Evolutionary conservation across 2,329 filamentous ascomycete species (phyloP), one percentile per base, ranked within the genome.

Genomic region (Neofusicoccum parvum): DNA sequence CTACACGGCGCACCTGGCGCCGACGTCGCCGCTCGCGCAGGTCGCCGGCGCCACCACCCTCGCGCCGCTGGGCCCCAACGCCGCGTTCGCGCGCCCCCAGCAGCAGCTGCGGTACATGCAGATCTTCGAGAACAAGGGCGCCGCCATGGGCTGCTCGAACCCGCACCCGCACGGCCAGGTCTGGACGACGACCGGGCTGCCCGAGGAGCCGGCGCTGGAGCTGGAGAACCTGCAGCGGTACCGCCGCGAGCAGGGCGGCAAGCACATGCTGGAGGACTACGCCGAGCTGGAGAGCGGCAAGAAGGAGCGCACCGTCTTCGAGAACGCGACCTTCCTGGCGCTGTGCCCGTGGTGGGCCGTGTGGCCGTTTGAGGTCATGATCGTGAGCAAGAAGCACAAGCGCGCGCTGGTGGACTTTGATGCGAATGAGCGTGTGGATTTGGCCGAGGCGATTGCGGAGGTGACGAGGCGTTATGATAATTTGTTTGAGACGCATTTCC

Each of bases 111-210:
- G 91, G 63, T 98, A 96, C 80, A 97, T 99, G 94, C 95, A 99
- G 76, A 98, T 99, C 69, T 99, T 99, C 69, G 95, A 99, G 81
- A 99, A 99, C 83, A 99, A 99, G 80, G 95, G 95, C 60, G 88
- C 91, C 0, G 92, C 94, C 11, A 99, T 99, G 95, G 95, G 95
- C 60, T 99, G 95, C 82, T 98, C 94, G 1, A 99, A 99, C 77
- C 95, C 95, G 0, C 95, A 99, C 77, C 95, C 95, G 0, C 95
- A 99, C 80, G 94, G 95, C 66, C 95, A 99, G 78, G 85, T 97
- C 68, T 99, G 95, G 95, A 95, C 92, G 2, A 96, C 94, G 0
- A 97, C 92, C 23, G 90, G 89, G 6, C 81, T 97, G 70, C 95
- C 95, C 0, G 94, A 98, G 75, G 95, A 99, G 78, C 92, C 92